Evolutionary conservation across 2,329 filamentous ascomycete species (phyloP).

Genomic region (Parasarocladium wereldwijsianum): DNA sequence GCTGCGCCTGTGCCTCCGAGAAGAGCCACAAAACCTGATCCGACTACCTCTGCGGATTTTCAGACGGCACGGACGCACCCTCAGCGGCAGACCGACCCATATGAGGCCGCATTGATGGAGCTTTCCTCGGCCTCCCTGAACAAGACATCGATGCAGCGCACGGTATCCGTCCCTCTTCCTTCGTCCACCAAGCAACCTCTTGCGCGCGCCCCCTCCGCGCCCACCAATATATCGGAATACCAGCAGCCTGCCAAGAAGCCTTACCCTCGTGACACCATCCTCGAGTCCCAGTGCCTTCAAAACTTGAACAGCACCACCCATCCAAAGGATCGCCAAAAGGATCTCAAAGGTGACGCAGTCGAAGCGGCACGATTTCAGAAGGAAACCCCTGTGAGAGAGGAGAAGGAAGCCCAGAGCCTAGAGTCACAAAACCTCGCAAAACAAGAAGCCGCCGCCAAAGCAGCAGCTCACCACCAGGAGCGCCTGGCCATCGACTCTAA

Average conservation of each 20-base stretch:
- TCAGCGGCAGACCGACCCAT: conserved; percentile 5
- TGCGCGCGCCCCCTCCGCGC: conserved; percentile 24
- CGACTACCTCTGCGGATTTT: conserved; percentile 21
- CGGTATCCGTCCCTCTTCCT: too few species aligned
- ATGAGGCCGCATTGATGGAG: conserved; percentile 24
- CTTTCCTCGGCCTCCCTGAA: conserved; percentile 25
- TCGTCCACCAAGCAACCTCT: conserved; percentile 15
- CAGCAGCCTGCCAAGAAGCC: too few species aligned
- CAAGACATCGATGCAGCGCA: too few species aligned
- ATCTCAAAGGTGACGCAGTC: too few species aligned
- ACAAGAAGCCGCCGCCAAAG: conserved; percentile 12
- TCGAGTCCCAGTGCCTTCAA: too few species aligned
- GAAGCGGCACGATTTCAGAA: too few species aligned
- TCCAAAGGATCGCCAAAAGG: too few species aligned
- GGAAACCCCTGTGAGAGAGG: conserved; percentile 5
- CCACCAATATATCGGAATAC: too few species aligned
- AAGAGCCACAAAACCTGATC: conserved; percentile 11
- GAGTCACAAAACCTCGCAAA: too few species aligned
- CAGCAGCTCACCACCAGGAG: too few species aligned
- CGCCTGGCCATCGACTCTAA: conserved; percentile 26
- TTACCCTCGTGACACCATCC: conserved; percentile 5
- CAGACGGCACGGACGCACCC: conserved; percentile 26
- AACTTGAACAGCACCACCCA: too few species aligned
- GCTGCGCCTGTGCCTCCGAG: conserved; percentile 12
- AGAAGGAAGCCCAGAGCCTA: conserved; percentile 8